Percentiles rank a stretch among this genome's conserved stretches.
Evolutionary conservation across 805 yeast genomes (phyloP).

Genomic region (Kluyveromyces lactis): DNA sequence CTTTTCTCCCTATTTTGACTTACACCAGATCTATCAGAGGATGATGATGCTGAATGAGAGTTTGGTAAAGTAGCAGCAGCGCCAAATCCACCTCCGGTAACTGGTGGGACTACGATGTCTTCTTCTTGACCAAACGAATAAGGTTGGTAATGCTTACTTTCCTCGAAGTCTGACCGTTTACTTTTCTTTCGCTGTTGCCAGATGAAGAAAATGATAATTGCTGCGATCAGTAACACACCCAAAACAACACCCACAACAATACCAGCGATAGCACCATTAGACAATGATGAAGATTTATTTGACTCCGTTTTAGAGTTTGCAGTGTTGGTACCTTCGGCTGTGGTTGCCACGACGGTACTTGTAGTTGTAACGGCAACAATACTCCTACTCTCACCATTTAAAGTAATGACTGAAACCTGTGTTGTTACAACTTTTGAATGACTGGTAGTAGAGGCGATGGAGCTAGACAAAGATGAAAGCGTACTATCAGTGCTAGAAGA

Average conservation of each 20-base stretch:
- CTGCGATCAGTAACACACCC: conserved; percentile 35
- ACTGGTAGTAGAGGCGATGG: conserved; percentile 8
- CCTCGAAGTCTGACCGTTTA: conserved; percentile 37
- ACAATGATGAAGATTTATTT: conserved; percentile 6
- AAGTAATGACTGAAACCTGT: conserved; percentile 20
- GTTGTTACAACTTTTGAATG: conserved; percentile 16
- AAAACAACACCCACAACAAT: conserved; percentile 47
- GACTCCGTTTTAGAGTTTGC: conserved; percentile 5
- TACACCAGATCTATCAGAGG: neutral
- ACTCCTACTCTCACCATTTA: conserved; percentile 12
- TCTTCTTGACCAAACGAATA: conserved; percentile 29
- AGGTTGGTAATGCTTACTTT: conserved; percentile 28
- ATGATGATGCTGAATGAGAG: conserved; percentile 3
- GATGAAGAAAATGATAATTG: conserved; percentile 34
- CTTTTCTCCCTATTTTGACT: conserved; percentile 10
- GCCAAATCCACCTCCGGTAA: conserved; percentile 6
- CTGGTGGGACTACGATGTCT: conserved; percentile 17
- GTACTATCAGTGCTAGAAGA: conserved; percentile 8
- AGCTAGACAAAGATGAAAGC: conserved; percentile 10
- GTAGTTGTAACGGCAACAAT: conserved; percentile 23
- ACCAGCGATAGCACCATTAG: conserved; percentile 51
- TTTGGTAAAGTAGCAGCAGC: conserved; percentile 5
- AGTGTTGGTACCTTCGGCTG: conserved; percentile 3
- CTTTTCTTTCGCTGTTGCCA: conserved; percentile 33
- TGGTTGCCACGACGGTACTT: conserved; percentile 14